Conservation (phyloP, 306 rosid species). For the Vachellia pachyceras region DNA sequence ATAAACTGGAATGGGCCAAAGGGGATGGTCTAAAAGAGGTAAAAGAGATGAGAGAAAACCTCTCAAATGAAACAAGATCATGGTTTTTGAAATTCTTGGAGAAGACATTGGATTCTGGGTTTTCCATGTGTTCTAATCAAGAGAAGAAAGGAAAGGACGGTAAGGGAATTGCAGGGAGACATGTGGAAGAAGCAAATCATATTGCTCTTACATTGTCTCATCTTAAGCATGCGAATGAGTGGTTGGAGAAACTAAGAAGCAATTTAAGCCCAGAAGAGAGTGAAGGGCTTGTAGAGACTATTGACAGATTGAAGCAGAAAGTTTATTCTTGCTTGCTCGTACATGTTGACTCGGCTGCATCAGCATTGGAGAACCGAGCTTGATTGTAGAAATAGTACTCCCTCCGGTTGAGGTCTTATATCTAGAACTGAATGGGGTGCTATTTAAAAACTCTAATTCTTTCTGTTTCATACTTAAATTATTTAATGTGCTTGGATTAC, state of each 20-base stretch:
- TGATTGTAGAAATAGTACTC: conserved; percentile 34
- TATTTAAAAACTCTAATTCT: background rate
- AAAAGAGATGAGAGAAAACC: conserved; percentile 57
- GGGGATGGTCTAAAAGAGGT: conserved; percentile 65
- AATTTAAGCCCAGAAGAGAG: conserved; percentile 45
- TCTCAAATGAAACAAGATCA: conserved; percentile 72
- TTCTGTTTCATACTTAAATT: conserved; percentile 35
- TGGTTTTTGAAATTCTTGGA: conserved; percentile 91
- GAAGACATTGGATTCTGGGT: conserved; percentile 73
- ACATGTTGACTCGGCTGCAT: conserved; percentile 71
- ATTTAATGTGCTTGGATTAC: conserved; percentile 31
- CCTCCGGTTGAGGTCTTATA: too few species aligned
- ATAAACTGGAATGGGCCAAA: conserved; percentile 87
- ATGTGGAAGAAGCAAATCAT: conserved; percentile 60
- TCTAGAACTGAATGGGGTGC: background rate
- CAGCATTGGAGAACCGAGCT: conserved; percentile 64
- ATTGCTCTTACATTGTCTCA: conserved; percentile 83
- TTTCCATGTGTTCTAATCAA: conserved; percentile 41
- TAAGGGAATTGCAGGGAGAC: conserved; percentile 55
- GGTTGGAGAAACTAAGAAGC: conserved; percentile 74
- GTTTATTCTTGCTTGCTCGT: conserved; percentile 69
- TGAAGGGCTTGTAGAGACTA: conserved; percentile 41
- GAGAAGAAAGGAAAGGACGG: conserved; percentile 75
- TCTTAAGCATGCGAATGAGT: conserved; percentile 85
- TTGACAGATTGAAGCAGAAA: conserved; percentile 64